Conservation (phyloP, 495 filamentous ascomycete species). For the Talaromyces wortmannii region DNA sequence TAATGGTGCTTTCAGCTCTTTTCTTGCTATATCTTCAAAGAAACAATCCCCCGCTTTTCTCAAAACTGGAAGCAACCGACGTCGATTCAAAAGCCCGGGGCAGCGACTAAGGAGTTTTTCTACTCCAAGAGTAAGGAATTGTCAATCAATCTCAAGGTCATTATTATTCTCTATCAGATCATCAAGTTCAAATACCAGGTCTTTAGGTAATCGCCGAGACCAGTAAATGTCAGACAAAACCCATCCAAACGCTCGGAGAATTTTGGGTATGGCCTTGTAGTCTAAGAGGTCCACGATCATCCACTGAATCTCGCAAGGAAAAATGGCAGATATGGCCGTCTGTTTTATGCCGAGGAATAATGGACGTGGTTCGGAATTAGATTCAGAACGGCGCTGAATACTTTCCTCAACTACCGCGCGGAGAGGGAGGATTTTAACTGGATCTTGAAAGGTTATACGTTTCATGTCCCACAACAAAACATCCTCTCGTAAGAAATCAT, state of each 20-base stretch:
- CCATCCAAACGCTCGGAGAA: constrained; percentile 2
- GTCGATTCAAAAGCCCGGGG: constrained; percentile 1
- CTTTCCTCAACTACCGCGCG: neutral
- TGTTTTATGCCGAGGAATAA: neutral
- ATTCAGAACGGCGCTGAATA: neutral
- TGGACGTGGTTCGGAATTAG: neutral
- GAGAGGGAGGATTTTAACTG: neutral
- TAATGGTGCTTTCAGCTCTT: neutral
- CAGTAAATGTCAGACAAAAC: neutral
- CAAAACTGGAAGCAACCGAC: constrained; percentile 1
- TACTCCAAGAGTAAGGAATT: constrained; percentile 1
- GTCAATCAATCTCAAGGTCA: constrained; percentile 1
- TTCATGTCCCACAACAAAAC: neutral
- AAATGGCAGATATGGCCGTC: neutral
- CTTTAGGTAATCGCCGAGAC: constrained; percentile 1
- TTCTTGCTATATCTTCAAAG: neutral
- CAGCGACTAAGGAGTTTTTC: neutral
- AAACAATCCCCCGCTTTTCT: neutral
- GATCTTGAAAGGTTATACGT: neutral
- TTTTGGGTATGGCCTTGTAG: neutral
- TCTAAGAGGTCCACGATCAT: neutral
- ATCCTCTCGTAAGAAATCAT: neutral
- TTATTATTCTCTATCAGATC: neutral
- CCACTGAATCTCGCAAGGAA: neutral
- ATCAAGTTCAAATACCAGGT: constrained; percentile 4